Percentiles rank a stretch among this genome's conserved stretches.
phyloP scores from a whole-genome alignment of 495 filamentous ascomycete genomes.

The Pseudotulostoma volvatum region DNA sequence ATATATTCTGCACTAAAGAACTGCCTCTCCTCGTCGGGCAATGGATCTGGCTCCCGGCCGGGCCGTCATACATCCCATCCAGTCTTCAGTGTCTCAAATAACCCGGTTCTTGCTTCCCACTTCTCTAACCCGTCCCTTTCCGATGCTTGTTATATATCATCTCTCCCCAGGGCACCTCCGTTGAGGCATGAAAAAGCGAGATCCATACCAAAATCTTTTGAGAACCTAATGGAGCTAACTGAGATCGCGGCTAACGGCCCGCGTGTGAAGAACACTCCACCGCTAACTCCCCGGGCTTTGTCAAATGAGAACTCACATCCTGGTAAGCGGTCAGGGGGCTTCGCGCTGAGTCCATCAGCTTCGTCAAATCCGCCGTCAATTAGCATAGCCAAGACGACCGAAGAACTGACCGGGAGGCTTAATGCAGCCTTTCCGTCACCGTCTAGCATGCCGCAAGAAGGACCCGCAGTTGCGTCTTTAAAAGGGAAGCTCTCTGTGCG shows the following conservation, averaged over 20 bases:
- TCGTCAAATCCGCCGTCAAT: constrained; percentile 11
- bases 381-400: constrained; percentile 17
- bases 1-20: constrained; percentile 28
- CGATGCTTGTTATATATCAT: constrained; percentile 37
- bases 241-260: constrained; percentile 42
- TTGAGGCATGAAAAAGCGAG: constrained; percentile 33
- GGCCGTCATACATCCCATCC: constrained; percentile 40
- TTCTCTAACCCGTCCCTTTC: constrained; percentile 57
- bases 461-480: constrained; percentile 50
- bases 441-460: constrained; percentile 20
- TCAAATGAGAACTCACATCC: constrained; percentile 41
- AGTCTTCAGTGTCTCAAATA: constrained; percentile 48
- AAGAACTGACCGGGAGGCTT: constrained; percentile 27
- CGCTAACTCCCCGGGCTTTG: constrained; percentile 71
- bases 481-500: constrained; percentile 84
- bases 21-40: constrained; percentile 22
- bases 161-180: constrained; percentile 36
- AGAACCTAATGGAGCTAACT: constrained; percentile 80
- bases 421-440: constrained; percentile 30
- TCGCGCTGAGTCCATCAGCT: constrained; percentile 15
- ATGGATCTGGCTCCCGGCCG: constrained; percentile 21
- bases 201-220: constrained; percentile 37
- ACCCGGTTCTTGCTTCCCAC: constrained; percentile 52
- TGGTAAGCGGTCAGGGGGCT: constrained; percentile 20
- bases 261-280: constrained; percentile 70